Conservation (phyloP, 805 yeast species). For the Priceomyces castillae region DNA sequence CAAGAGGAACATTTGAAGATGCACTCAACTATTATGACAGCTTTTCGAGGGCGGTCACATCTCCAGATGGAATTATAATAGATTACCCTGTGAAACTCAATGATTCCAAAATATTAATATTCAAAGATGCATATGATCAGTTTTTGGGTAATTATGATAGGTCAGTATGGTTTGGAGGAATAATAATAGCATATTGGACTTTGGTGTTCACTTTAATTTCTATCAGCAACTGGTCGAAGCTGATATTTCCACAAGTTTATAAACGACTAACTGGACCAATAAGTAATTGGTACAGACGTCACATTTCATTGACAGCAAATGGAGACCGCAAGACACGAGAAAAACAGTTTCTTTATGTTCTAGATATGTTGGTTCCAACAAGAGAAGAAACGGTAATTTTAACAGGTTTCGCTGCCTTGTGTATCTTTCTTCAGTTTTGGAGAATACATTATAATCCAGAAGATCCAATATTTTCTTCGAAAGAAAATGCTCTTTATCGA, state of each 20-base stretch:
- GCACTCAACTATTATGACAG: slow-evolving; percentile 18
- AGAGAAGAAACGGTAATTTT: slow-evolving; percentile 36
- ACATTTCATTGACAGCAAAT: slow-evolving; percentile 39
- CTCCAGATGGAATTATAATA: slow-evolving; percentile 4
- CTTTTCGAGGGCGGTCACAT: slow-evolving; percentile 13
- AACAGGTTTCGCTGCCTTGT: slow-evolving; percentile 27
- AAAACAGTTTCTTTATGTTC: slow-evolving; percentile 15
- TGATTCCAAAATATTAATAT: slow-evolving; percentile 15
- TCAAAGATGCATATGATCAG: slow-evolving; percentile 30
- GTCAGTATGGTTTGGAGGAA: slow-evolving; percentile 44
- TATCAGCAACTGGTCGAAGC: slow-evolving; percentile 32
- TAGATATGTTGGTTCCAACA: slow-evolving; percentile 39
- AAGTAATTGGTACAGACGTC: slow-evolving; percentile 31
- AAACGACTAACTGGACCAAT: slow-evolving; percentile 24
- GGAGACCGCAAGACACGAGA: slow-evolving; percentile 28
- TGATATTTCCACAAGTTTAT: slow-evolving; percentile 20
- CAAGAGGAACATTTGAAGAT: slow-evolving; percentile 19
- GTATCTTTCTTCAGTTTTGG: slow-evolving; percentile 22
- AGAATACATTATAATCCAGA: slow-evolving; percentile 24
- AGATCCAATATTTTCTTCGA: slow-evolving; percentile 36
- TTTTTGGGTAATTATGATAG: slow-evolving; percentile 41
- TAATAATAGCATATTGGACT: slow-evolving; percentile 31
- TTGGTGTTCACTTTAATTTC: slow-evolving; percentile 23
- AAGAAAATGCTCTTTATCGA: slow-evolving; percentile 34
- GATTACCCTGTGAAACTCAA: slow-evolving; percentile 27